A percentile compares a stretch with the other conserved stretches of the same genome.
Conservation (phyloP, 2,329 filamentous ascomycete genomes). For the Amylocarpus encephaloides region DNA sequence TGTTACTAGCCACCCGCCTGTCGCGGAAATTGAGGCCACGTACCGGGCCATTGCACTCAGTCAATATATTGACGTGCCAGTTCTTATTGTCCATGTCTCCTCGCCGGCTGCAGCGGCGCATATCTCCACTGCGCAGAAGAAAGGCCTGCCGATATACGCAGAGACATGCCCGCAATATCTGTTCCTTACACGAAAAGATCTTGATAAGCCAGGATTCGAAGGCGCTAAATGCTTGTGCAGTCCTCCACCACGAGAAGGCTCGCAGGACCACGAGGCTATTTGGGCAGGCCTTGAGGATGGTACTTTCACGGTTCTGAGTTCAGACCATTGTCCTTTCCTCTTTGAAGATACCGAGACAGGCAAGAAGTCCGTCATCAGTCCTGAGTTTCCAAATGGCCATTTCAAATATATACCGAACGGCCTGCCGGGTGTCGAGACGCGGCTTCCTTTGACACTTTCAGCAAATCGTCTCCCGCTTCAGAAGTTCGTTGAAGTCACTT, state of each 20-base stretch:
- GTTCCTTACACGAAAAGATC: slow-evolving; percentile 44
- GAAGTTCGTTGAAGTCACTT: slow-evolving; percentile 49
- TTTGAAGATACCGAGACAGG: slow-evolving; percentile 41
- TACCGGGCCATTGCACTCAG: slow-evolving; percentile 45
- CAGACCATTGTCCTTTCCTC: slow-evolving; percentile 33
- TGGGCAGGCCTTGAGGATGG: slow-evolving; percentile 45
- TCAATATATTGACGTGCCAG: slow-evolving; percentile 45
- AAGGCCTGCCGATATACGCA: slow-evolving; percentile 44
- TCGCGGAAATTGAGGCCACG: slow-evolving; percentile 47
- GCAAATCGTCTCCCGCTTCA: slow-evolving; percentile 36
- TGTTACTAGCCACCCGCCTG: slow-evolving; percentile 41
- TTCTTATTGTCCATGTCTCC: slow-evolving; percentile 48
- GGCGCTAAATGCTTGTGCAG: slow-evolving; percentile 49
- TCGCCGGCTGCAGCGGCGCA: slow-evolving; percentile 40
- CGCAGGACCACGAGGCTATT: slow-evolving; percentile 42
- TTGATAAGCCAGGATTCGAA: slow-evolving; percentile 46
- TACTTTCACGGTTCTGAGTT: slow-evolving; percentile 46
- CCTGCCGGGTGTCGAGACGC: slow-evolving; percentile 50
- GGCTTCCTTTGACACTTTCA: slow-evolving; percentile 41
- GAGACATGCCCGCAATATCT: slow-evolving; percentile 53
- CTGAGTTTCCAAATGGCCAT: slow-evolving; percentile 37
- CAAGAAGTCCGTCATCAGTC: slow-evolving; percentile 44
- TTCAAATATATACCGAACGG: slow-evolving; percentile 56
- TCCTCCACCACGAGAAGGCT: slow-evolving; percentile 43
- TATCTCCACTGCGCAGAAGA: slow-evolving; percentile 43